Base-by-base conservation (phyloP, 805 yeast species). In the Danielia reshetovae region DNA sequence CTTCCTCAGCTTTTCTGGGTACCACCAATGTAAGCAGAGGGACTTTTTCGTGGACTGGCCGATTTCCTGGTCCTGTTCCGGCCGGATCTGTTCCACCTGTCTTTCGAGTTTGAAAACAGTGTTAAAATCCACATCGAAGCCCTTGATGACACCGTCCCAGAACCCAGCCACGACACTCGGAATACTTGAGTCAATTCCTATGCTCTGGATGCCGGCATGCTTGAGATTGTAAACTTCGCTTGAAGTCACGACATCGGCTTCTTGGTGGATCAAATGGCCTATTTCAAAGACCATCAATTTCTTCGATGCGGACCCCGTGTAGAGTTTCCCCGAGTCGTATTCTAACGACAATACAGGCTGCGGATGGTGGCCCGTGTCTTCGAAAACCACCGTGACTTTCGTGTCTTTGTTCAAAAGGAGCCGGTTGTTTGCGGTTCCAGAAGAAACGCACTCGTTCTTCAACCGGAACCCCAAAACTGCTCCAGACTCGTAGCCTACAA, bases 401-500 rank as follows among this genome's bases (percentile, higher is more conserved):
- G 57, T 54, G 7, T 52, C 59, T 33, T 47, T 53, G 40, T 59
- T 59, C 1, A 62, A 42, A 5, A 63, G 27, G 2, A 44, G 16
- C n/a, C 40, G 40, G 12, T 34, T 36, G 29, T 34, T 32, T 3
- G 17, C 29, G 7, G 17, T 11, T 7, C 30, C 28, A 10, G 16
- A 27, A 10, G 36, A 40, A 15, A 25, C 26, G 5, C 25, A 30
- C 10, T 35, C 22, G 6, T 37, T 43, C 18, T 50, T 55, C 4
- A 64, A 37, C 5, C 41, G 25, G 18, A 58, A 47, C 1, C 62
- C 67, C 15, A 56, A 24, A 6, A 67, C 34, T 45, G 75, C 79
- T 0, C 95, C 95, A 12, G 84, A 79, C 52, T 85, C 95, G 50
- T 73, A 85, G 1, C 94, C 95, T 5, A 81, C 62, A 12, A 57